Evolutionary conservation across 2,329 filamentous ascomycete species (phyloP).

Genomic region (Macrophomina phaseolina): DNA sequence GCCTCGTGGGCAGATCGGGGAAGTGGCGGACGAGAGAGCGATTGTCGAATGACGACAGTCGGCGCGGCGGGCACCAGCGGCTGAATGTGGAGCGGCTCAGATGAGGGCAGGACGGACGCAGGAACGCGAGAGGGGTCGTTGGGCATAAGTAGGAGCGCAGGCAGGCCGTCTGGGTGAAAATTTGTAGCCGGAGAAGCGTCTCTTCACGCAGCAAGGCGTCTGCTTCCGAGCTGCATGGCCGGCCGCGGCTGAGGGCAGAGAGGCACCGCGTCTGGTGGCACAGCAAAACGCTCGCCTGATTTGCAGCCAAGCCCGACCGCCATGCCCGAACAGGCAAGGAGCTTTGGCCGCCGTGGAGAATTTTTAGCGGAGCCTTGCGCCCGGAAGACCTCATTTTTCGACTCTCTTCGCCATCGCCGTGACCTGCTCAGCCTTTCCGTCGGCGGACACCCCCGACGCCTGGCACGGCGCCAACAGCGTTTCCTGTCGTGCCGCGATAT

Average conservation of each 20-base stretch:
- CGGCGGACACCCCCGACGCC: conserved; percentile 4
- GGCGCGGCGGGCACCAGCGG: conserved; percentile 1
- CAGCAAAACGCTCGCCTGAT: conserved; percentile 11
- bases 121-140: not conserved
- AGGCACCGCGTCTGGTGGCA: not conserved
- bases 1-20: not conserved
- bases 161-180: conserved; percentile 4
- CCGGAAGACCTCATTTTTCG: not conserved
- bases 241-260: not conserved
- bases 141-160: not conserved
- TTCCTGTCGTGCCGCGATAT: not conserved
- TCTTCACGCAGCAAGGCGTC: not conserved
- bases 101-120: not conserved
- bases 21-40: not conserved
- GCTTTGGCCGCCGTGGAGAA: conserved; percentile 20
- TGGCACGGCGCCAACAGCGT: not conserved
- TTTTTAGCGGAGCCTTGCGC: conserved; percentile 17
- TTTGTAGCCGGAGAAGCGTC: not conserved
- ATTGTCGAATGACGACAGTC: conserved; percentile 20
- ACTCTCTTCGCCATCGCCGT: not conserved
- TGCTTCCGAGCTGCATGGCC: not conserved
- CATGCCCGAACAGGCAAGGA: conserved; percentile 18
- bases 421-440: not conserved
- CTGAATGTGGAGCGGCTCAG: not conserved
- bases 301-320: conserved; percentile 18